phyloP scores from a whole-genome alignment of 768 basidiomycete species.

The Pulveroboletus frians region DNA sequence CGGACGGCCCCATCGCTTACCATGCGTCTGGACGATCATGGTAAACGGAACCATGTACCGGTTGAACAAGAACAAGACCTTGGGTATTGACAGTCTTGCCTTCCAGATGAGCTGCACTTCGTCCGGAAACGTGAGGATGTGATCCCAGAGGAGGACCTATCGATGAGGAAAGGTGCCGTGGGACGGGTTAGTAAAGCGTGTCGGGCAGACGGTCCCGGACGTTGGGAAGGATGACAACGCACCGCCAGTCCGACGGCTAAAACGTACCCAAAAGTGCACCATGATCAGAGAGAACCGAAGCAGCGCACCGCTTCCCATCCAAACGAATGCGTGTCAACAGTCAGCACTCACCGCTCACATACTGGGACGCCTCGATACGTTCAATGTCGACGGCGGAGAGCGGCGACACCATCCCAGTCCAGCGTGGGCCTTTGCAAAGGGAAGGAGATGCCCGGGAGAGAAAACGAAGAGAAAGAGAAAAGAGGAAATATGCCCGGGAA shows the following conservation, averaged over 20 bases:
- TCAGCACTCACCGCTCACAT: conserved; percentile 22
- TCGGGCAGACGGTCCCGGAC: neutral
- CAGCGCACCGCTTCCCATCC: neutral
- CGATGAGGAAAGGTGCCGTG: neutral
- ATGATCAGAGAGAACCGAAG: conserved; percentile 1
- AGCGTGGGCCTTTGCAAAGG: neutral
- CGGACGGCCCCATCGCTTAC: conserved; percentile 17
- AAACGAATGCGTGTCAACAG: neutral
- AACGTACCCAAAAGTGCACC: neutral
- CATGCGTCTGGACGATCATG: conserved; percentile 28
- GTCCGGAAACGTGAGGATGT: conserved; percentile 30
- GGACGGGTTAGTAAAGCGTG: neutral
- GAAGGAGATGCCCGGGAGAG: neutral
- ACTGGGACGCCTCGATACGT: conserved; percentile 16
- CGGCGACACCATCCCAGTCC: conserved; percentile 7
- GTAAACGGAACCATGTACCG: conserved; percentile 30
- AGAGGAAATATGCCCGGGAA: neutral
- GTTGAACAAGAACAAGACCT: conserved; percentile 31
- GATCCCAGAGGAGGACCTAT: conserved; percentile 33
- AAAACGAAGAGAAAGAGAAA: neutral
- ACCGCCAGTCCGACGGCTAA: conserved; percentile 26
- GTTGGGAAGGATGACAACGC: neutral
- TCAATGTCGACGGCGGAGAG: neutral
- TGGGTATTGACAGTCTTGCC: conserved; percentile 24
- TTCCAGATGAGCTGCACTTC: conserved; percentile 33